Percentiles rank a stretch among this genome's conserved stretches.
Evolutionary conservation across 2,329 filamentous ascomycete genomes (phyloP).

Genomic region (Immersiporthe knoxdaviesiana): DNA sequence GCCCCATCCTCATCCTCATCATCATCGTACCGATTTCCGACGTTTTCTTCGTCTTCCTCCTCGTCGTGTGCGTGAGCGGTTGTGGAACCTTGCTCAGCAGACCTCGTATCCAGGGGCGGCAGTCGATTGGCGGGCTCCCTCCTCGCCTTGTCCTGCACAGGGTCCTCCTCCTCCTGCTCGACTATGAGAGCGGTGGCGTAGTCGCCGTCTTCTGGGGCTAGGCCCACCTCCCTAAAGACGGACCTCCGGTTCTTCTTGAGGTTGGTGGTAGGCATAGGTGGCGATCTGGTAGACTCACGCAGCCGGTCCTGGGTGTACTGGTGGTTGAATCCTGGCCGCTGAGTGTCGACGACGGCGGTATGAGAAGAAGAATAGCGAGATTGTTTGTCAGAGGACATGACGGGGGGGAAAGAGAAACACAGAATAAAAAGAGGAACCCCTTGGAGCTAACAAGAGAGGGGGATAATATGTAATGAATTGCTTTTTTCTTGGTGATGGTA

Average conservation of each 20-base stretch:
- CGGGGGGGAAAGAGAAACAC: neutral
- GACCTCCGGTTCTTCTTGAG: conserved; percentile 55
- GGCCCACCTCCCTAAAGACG: conserved; percentile 56
- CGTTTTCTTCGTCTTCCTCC: neutral
- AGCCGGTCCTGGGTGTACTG: conserved; percentile 55
- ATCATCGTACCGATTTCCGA: neutral
- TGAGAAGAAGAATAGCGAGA: neutral
- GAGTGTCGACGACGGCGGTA: neutral
- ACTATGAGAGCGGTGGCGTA: conserved; percentile 33
- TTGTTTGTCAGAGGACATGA: conserved; percentile 21
- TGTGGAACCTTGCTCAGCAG: conserved; percentile 25
- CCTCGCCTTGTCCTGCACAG: conserved; percentile 37
- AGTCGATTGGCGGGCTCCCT: conserved; percentile 35
- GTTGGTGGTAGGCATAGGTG: conserved; percentile 45
- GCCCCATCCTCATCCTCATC: no score
- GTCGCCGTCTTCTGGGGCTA: conserved; percentile 46
- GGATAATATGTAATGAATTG: conserved; percentile 8
- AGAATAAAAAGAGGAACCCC: neutral
- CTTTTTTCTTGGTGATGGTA: neutral
- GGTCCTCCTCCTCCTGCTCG: conserved; percentile 36
- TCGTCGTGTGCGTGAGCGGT: conserved; percentile 27
- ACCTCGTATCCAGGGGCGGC: conserved; percentile 30
- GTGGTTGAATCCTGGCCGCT: conserved; percentile 55
- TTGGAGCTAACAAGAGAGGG: neutral
- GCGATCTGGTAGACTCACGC: conserved; percentile 49